phyloP scores from a whole-genome alignment of 306 rosid species.

The Rosa lucieae region DNA sequence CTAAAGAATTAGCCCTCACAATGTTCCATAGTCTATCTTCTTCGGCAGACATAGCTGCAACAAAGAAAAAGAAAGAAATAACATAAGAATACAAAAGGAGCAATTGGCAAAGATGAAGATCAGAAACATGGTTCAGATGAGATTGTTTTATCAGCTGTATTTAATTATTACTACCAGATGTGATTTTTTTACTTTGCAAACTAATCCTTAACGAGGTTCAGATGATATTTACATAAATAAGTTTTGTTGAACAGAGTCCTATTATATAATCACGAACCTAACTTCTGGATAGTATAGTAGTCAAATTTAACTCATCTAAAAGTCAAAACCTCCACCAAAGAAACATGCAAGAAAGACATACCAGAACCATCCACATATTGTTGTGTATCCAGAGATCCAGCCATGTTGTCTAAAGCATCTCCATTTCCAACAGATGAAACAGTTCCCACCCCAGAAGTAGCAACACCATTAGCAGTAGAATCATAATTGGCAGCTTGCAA shows the following conservation, averaged over 20 bases:
- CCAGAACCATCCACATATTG: constrained; percentile 74
- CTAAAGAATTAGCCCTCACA: constrained; percentile 86
- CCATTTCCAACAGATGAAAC: constrained; percentile 57
- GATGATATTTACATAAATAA: background rate
- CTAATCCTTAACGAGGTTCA: background rate
- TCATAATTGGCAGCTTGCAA: constrained; percentile 36
- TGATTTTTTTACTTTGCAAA: background rate
- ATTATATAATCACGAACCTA: constrained; percentile 2
- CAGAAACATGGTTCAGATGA: background rate
- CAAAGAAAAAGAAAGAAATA: constrained; percentile 10
- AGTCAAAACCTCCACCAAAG: background rate
- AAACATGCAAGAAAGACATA: constrained; percentile 29
- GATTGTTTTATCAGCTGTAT: background rate
- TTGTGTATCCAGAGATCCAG: constrained; percentile 50
- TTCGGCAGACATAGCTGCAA: constrained; percentile 75
- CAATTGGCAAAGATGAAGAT: background rate
- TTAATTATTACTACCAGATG: background rate
- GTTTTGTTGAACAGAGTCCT: background rate
- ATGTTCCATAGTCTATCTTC: constrained; percentile 95
- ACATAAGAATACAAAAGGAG: constrained; percentile 3
- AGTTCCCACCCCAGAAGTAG: constrained; percentile 25
- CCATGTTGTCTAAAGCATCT: constrained; percentile 45
- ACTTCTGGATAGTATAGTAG: background rate
- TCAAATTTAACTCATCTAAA: background rate
- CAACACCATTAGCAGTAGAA: constrained; percentile 53